These are phyloP conservation scores for Papiliotrema laurentii DNA, from an alignment of 1,284 basidiomycete genomes.

Conservation along the genomic window DNA sequence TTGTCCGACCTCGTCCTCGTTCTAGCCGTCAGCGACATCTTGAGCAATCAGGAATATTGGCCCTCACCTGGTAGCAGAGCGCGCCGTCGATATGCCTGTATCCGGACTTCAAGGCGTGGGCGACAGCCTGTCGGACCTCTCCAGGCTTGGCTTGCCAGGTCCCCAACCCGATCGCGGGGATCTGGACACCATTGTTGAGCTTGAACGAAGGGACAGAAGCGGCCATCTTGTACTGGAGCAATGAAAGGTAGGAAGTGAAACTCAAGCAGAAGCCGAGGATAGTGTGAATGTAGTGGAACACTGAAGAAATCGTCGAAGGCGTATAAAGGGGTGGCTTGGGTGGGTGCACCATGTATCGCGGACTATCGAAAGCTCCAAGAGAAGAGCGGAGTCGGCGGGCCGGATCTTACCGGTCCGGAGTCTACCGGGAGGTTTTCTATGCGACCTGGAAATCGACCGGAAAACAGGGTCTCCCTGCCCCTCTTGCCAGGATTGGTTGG, in stretches of 20 bases:
- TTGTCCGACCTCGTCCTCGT: conserved; percentile 78
- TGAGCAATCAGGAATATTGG: conserved; percentile 10
- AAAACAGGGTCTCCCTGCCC: no score
- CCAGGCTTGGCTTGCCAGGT: conserved; percentile 75
- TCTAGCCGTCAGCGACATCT: conserved; percentile 44
- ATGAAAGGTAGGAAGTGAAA: neutral
- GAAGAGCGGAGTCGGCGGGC: neutral
- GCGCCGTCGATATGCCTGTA: conserved; percentile 78
- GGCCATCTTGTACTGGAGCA: conserved; percentile 8
- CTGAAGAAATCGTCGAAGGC: no score
- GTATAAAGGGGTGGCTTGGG: no score
- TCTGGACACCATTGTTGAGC: conserved; percentile 63
- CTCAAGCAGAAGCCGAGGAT: neutral
- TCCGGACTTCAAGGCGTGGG: conserved; percentile 66
- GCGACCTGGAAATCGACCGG: no score
- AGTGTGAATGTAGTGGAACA: neutral
- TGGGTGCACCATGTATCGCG: no score
- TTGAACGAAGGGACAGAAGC: conserved; percentile 54
- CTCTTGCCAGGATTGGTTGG: no score
- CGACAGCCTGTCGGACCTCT: conserved; percentile 65
- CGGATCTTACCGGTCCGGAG: neutral
- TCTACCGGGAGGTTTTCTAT: no score
- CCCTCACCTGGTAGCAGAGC: conserved; percentile 52
- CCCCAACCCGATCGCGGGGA: conserved; percentile 69
- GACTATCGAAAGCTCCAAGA: neutral